These are phyloP conservation scores for Arachis stenosperma DNA, from an alignment of 306 rosid species.

Conservation along the genomic window DNA sequence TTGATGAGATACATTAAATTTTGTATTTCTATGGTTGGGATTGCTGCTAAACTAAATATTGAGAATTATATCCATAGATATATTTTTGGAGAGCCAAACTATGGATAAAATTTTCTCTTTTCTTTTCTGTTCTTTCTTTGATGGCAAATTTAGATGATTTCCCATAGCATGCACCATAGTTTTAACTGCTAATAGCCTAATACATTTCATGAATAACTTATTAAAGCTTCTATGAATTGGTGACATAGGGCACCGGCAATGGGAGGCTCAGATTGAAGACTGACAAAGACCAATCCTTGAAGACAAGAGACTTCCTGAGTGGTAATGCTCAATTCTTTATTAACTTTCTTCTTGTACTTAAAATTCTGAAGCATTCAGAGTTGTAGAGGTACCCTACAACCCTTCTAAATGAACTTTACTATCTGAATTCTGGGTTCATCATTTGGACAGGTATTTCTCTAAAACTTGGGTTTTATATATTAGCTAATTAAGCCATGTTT, in stretches of 20 bases:
- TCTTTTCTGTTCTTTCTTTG: neutral
- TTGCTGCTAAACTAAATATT: slow-evolving; percentile 25
- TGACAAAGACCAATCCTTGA: slow-evolving; percentile 95
- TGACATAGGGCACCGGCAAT: slow-evolving; percentile 61
- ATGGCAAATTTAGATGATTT: slow-evolving; percentile 25
- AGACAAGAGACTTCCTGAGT: slow-evolving; percentile 91
- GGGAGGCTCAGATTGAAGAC: slow-evolving; percentile 92
- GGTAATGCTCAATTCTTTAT: slow-evolving; percentile 60
- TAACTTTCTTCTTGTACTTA: slow-evolving; percentile 8
- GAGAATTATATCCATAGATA: neutral
- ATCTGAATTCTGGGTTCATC: slow-evolving; percentile 87
- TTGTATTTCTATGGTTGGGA: slow-evolving; percentile 29
- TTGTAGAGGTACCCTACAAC: slow-evolving; percentile 81
- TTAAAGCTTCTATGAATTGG: slow-evolving; percentile 33
- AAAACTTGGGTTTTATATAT: slow-evolving; percentile 16
- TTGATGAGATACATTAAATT: slow-evolving; percentile 31
- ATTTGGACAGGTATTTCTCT: slow-evolving; percentile 83
- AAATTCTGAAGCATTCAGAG: slow-evolving; percentile 40
- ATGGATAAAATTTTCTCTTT: slow-evolving; percentile 3
- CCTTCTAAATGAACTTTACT: slow-evolving; percentile 93
- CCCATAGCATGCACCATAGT: slow-evolving; percentile 30
- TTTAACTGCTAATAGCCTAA: slow-evolving; percentile 28
- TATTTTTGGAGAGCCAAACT: slow-evolving; percentile 31
- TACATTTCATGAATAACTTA: slow-evolving; percentile 18
- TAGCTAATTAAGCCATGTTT: slow-evolving; percentile 1